Evolutionary conservation across 139 green algal species (phyloP).

Genomic region (Chlorella sp.): DNA sequence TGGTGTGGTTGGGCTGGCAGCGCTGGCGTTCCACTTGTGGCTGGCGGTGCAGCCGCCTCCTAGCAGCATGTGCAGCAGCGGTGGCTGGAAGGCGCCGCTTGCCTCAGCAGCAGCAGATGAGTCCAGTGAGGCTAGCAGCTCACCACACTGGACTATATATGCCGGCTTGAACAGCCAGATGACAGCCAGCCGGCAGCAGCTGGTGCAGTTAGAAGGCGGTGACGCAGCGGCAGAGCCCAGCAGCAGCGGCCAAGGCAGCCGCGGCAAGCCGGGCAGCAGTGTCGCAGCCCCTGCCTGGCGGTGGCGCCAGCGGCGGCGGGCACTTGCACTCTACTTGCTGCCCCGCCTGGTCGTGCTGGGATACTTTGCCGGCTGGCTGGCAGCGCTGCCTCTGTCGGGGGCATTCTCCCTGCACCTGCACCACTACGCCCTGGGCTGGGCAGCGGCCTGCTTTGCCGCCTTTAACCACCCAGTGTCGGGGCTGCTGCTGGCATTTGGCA

Average conservation of each 20-base stretch:
- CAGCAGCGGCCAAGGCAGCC: neutral
- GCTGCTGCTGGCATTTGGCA: neutral
- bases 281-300: neutral
- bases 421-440: conserved; percentile 32
- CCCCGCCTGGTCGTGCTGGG: conserved; percentile 7
- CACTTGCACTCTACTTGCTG: conserved; percentile 6
- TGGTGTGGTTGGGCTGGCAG: neutral
- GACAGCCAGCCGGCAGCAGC: neutral
- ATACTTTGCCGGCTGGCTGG: conserved; percentile 16
- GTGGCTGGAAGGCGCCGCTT: too few species aligned
- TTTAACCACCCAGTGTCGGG: conserved; percentile 32
- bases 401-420: conserved; percentile 25
- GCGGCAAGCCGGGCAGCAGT: neutral
- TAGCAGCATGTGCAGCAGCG: neutral
- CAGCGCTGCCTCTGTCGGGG: neutral
- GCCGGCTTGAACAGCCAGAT: neutral
- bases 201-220: too few species aligned
- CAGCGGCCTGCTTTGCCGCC: conserved; percentile 1
- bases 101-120: neutral
- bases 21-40: neutral
- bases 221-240: too few species aligned
- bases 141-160: too few species aligned
- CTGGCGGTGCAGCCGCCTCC: neutral
- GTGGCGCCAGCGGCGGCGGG: neutral
- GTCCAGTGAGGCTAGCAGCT: too few species aligned